phyloP scores from a whole-genome alignment of 108 stramenopile genomes.

The Craspedostauros australis region DNA sequence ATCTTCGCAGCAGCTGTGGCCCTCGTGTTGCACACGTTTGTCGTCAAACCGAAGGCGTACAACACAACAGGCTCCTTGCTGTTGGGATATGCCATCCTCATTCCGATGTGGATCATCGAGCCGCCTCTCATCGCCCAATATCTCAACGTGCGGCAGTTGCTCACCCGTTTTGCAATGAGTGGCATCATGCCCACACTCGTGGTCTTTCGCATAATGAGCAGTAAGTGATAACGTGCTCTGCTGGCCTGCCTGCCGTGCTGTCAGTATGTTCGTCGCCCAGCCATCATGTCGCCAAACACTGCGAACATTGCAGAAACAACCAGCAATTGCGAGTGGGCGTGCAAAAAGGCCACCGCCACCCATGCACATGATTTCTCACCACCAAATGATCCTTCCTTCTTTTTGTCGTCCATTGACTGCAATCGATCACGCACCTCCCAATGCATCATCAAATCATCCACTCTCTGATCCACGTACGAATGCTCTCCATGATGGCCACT shows the following conservation, averaged over 20 bases:
- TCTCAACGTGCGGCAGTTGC: slow-evolving; percentile 16
- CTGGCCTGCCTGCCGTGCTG: slow-evolving; percentile 26
- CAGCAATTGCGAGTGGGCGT: not conserved
- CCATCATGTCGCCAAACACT: slow-evolving; percentile 3
- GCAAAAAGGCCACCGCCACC: not conserved
- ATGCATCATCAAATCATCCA: too few species aligned
- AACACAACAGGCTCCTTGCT: not conserved
- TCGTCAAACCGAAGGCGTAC: slow-evolving; percentile 5
- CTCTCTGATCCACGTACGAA: too few species aligned
- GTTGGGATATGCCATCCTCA: slow-evolving; percentile 10
- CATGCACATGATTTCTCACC: not conserved
- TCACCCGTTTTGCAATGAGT: slow-evolving; percentile 35
- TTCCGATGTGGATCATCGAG: slow-evolving; percentile 11
- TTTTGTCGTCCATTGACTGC: not conserved
- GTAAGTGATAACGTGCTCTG: slow-evolving; percentile 18
- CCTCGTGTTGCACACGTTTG: slow-evolving; percentile 3
- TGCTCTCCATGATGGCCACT: too few species aligned
- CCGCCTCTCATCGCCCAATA: not conserved
- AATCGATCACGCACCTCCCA: too few species aligned
- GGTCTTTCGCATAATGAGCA: slow-evolving; percentile 32
- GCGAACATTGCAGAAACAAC: not conserved
- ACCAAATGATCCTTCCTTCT: not conserved
- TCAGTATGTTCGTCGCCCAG: slow-evolving; percentile 11
- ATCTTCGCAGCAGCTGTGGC: slow-evolving; percentile 3
- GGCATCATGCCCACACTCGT: slow-evolving; percentile 21